phyloP scores from a whole-genome alignment of 2,329 filamentous ascomycete genomes.

The Alternaria gansuensis region DNA sequence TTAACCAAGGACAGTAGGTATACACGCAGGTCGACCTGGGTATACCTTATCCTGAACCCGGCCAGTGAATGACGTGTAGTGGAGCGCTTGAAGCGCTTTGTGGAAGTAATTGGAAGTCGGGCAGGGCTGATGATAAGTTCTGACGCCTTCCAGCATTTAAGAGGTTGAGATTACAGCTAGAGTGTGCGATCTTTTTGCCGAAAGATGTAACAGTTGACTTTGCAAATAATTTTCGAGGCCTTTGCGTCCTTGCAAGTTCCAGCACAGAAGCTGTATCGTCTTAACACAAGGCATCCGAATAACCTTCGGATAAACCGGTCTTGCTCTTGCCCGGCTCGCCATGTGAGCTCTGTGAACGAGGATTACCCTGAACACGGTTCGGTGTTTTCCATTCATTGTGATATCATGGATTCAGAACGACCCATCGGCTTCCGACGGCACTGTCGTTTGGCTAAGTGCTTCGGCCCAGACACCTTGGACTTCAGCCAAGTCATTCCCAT shows the following conservation, averaged over 20 bases:
- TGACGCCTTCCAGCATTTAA: not conserved
- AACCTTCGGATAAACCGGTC: not conserved
- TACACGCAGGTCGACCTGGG: not conserved
- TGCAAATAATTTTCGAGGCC: not conserved
- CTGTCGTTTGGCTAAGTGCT: not conserved
- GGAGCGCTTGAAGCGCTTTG: not conserved
- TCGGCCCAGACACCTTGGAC: not conserved
- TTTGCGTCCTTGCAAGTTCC: not conserved
- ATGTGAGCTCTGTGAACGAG: not conserved
- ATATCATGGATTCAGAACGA: not conserved
- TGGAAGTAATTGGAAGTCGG: not conserved
- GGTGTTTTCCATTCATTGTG: not conserved
- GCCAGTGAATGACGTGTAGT: not conserved
- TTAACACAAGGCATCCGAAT: conserved; percentile 1
- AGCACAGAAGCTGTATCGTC: not conserved
- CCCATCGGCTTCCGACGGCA: not conserved
- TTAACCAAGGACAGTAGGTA: not conserved
- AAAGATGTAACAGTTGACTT: not conserved
- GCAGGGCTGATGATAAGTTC: not conserved
- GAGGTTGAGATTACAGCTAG: not conserved
- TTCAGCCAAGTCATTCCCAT: not conserved
- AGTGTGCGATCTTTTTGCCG: not conserved
- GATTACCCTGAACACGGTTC: not conserved
- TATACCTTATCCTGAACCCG: not conserved
- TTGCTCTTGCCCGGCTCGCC: not conserved